Percentiles rank a stretch among this genome's conserved stretches.
These are phyloP conservation scores for Yarrowia sp. DNA, from an alignment of 805 yeast species.

Conservation along the genomic window DNA sequence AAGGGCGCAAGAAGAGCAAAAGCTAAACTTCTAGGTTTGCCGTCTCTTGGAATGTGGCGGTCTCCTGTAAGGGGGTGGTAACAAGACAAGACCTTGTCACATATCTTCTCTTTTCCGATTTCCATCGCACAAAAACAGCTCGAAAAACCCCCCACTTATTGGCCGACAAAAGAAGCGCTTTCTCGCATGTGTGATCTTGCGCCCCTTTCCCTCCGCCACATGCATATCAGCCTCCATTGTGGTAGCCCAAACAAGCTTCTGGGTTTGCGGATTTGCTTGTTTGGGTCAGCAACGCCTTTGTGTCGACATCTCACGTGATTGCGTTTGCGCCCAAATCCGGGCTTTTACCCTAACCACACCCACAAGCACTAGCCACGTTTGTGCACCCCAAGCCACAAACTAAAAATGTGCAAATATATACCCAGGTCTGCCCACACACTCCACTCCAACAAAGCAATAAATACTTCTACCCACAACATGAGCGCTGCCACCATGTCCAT, in stretches of 20 bases:
- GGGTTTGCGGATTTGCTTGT: not conserved
- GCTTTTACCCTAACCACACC: not conserved
- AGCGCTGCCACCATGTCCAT: constrained; percentile 23
- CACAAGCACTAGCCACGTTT: constrained; percentile 9
- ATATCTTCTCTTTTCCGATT: too few relatives aligned
- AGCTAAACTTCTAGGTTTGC: not conserved
- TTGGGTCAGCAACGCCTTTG: not conserved
- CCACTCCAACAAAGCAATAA: not conserved
- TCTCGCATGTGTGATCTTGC: not conserved
- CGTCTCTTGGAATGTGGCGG: not conserved
- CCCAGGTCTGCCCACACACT: not conserved
- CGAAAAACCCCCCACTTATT: not conserved
- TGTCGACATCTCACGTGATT: constrained; percentile 25
- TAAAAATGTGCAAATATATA: constrained; percentile 15
- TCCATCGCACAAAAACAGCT: too few relatives aligned
- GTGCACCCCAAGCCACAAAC: constrained; percentile 20
- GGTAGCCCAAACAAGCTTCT: not conserved
- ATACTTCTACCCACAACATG: not conserved
- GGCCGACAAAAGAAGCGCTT: not conserved
- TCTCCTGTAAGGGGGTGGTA: too few relatives aligned
- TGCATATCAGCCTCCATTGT: constrained; percentile 12
- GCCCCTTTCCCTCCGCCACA: constrained; percentile 18
- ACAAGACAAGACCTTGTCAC: too few relatives aligned
- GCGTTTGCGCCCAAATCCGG: not conserved
- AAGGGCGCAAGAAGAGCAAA: not conserved